A percentile compares a stretch with the other conserved stretches of the same genome.
Evolutionary conservation across 2,329 filamentous ascomycete species (phyloP).

Genomic region (Didymella segeticola): DNA sequence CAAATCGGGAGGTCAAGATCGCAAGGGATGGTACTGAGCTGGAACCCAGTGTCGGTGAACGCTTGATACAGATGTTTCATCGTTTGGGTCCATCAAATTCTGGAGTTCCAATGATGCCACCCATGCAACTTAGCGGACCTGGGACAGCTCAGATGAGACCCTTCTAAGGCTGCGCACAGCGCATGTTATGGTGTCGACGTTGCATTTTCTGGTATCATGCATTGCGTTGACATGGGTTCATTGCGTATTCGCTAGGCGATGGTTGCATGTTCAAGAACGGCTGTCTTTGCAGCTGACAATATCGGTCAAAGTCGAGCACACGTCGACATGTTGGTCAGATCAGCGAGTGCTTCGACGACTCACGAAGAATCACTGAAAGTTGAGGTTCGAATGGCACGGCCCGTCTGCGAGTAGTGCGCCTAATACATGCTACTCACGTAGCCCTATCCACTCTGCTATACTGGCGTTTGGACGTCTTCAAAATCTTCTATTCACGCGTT

Average conservation of each 20-base stretch:
- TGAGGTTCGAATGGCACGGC: neutral
- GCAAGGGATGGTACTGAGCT: slow-evolving; percentile 93
- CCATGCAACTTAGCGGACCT: slow-evolving; percentile 29
- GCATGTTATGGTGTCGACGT: neutral
- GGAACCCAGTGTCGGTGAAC: slow-evolving; percentile 79
- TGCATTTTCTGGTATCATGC: slow-evolving; percentile 1
- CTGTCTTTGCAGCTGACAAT: neutral
- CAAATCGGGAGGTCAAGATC: slow-evolving; percentile 94
- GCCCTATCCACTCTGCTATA: slow-evolving; percentile 13
- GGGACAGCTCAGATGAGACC: slow-evolving; percentile 39
- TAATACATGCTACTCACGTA: neutral
- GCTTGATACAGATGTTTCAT: slow-evolving; percentile 78
- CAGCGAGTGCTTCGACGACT: neutral
- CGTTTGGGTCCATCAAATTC: slow-evolving; percentile 41
- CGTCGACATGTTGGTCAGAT: neutral
- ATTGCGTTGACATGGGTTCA: neutral
- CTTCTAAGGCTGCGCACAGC: slow-evolving; percentile 23
- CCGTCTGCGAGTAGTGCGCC: neutral
- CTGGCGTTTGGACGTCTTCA: slow-evolving; percentile 15
- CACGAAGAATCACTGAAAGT: neutral
- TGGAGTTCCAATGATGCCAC: slow-evolving; percentile 28
- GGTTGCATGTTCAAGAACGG: neutral
- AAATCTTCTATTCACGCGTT: slow-evolving; percentile 3
- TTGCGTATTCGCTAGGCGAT: neutral
- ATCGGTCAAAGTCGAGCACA: neutral